Percentiles rank a stretch among this genome's conserved stretches.
phyloP scores from a whole-genome alignment of 2,329 filamentous ascomycete species.

The Aspergillus sp. region DNA sequence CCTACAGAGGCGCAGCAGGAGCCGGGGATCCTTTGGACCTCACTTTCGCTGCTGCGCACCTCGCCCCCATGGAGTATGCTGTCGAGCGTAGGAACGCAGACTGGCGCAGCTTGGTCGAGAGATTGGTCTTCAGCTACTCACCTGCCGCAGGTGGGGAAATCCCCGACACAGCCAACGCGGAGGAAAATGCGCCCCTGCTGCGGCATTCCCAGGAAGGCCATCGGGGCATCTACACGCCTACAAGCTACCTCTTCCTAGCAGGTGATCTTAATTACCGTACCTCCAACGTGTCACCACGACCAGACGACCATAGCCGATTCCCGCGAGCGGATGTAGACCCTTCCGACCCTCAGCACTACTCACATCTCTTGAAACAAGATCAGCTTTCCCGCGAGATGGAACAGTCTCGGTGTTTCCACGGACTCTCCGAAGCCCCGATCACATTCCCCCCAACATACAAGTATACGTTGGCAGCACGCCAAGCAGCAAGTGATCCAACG shows the following conservation, averaged over 20 bases:
- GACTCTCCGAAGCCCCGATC: constrained; percentile 72
- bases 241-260: constrained; percentile 77
- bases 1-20: constrained; percentile 51
- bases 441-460: constrained; percentile 94
- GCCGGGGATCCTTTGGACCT: constrained; percentile 60
- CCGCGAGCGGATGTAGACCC: constrained; percentile 58
- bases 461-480: constrained; percentile 57
- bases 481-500: constrained; percentile 33
- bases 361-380: constrained; percentile 69
- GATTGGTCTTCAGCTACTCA: constrained; percentile 67
- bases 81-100: constrained; percentile 76
- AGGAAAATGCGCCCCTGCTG: constrained; percentile 37
- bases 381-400: constrained; percentile 74
- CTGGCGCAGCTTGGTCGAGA: constrained; percentile 80
- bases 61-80: constrained; percentile 84
- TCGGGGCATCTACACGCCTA: constrained; percentile 68
- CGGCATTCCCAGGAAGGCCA: constrained; percentile 26
- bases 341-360: constrained; percentile 62
- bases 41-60: constrained; percentile 84
- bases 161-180: constrained; percentile 38
- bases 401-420: constrained; percentile 72
- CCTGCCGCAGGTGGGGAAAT: constrained; percentile 13
- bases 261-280: constrained; percentile 97
- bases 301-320: constrained; percentile 60
- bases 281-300: constrained; percentile 63